These are phyloP conservation scores for Backusella liffmaniae DNA, from an alignment of 192 early-diverging fungal species.

Conservation along the genomic window DNA sequence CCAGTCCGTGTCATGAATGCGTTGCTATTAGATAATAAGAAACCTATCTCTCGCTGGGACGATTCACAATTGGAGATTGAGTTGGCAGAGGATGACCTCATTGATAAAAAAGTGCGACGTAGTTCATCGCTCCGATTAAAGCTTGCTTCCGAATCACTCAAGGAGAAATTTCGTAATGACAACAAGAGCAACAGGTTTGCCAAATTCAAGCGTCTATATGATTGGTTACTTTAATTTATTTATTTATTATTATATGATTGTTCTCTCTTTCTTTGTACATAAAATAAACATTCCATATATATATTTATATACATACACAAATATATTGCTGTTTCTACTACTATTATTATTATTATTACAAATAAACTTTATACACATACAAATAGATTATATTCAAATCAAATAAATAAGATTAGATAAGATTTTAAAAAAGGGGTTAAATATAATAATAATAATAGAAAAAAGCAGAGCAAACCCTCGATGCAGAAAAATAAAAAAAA, in stretches of 20 bases:
- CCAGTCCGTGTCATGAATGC: not conserved
- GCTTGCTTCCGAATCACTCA: not conserved
- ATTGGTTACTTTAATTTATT: conserved; percentile 13
- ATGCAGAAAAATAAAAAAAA: not conserved
- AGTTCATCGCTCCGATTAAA: conserved; percentile 18
- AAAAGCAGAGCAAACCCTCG: not conserved
- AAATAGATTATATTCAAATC: not conserved
- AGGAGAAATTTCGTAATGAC: not conserved
- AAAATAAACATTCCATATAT: not conserved
- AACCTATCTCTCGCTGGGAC: conserved; percentile 12
- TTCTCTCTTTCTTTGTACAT: not conserved
- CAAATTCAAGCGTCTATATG: conserved; percentile 2
- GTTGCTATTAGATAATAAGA: not conserved
- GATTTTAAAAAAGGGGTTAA: not conserved
- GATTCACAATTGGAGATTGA: conserved; percentile 19
- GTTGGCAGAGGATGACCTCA: conserved; percentile 18
- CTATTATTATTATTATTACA: not conserved
- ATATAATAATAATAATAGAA: not conserved
- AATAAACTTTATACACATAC: not conserved
- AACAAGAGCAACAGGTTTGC: not conserved
- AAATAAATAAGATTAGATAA: not conserved
- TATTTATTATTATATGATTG: not conserved
- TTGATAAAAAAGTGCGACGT: conserved; percentile 16
- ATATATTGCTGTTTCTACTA: too few relatives aligned
- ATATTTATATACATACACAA: not conserved